Evolutionary conservation across 2,329 filamentous ascomycete genomes (phyloP).

Genomic region (Neophaeococcomyces mojaviensis): DNA sequence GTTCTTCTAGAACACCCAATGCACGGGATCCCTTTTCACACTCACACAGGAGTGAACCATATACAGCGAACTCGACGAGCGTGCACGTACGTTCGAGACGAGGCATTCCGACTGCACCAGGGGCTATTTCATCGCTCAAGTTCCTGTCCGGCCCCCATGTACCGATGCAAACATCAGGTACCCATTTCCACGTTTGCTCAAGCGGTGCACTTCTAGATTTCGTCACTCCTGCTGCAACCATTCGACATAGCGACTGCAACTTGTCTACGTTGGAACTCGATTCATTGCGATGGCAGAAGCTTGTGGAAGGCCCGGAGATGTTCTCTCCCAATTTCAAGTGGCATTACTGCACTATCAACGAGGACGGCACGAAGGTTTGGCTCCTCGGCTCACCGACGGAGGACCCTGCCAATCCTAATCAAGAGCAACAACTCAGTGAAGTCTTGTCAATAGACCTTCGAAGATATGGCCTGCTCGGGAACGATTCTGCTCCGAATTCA

Average conservation of each 20-base stretch:
- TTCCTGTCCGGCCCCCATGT: constrained; percentile 83
- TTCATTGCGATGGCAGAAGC: constrained; percentile 83
- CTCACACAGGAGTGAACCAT: constrained; percentile 40
- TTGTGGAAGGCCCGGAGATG: constrained; percentile 89
- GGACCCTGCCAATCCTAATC: constrained; percentile 56
- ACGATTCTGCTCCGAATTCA: constrained; percentile 52
- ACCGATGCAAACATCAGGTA: constrained; percentile 80
- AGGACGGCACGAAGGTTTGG: constrained; percentile 94
- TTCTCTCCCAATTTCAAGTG: constrained; percentile 89
- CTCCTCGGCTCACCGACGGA: constrained; percentile 86
- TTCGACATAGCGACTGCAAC: constrained; percentile 79
- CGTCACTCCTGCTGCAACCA: constrained; percentile 82
- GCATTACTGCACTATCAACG: constrained; percentile 96
- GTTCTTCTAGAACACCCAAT: constrained; percentile 9
- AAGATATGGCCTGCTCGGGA: constrained; percentile 83
- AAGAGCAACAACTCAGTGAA: constrained; percentile 89
- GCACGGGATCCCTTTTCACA: constrained; percentile 32
- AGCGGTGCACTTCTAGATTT: constrained; percentile 90
- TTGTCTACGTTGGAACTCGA: constrained; percentile 82
- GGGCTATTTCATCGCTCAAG: constrained; percentile 79
- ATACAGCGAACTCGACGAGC: constrained; percentile 65
- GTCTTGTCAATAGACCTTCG: constrained; percentile 90
- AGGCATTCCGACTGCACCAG: constrained; percentile 58
- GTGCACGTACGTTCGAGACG: constrained; percentile 50
- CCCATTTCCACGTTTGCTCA: constrained; percentile 91